Percentiles rank a stretch among this genome's conserved stretches.
Evolutionary conservation across 495 filamentous ascomycete genomes (phyloP).

Genomic region (Lasiosphaeriaceae sp.): DNA sequence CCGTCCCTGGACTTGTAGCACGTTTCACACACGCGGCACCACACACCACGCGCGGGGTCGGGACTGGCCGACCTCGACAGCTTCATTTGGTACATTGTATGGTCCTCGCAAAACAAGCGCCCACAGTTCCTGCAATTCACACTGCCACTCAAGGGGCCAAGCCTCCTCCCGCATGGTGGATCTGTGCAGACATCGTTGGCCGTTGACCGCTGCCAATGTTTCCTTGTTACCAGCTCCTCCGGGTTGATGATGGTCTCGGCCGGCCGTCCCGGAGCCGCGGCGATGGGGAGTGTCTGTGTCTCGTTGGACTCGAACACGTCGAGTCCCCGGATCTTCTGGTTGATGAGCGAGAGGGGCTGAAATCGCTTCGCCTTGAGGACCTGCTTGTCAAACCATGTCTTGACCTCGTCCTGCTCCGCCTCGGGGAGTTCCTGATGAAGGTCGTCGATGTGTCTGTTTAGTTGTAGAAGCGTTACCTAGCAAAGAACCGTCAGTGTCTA

Average conservation of each 20-base stretch:
- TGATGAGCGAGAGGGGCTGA: conserved; percentile 77
- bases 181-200: conserved; percentile 81
- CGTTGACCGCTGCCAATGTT: conserved; percentile 80
- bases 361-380: conserved; percentile 95
- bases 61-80: conserved; percentile 83
- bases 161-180: conserved; percentile 73
- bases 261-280: conserved; percentile 23
- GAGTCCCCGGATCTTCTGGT: conserved; percentile 95
- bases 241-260: conserved; percentile 60
- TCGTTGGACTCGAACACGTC: conserved; percentile 98
- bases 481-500: conserved; percentile 4
- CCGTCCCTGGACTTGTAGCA: conserved; percentile 95
- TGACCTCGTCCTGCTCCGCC: conserved; percentile 91
- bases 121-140: conserved; percentile 94
- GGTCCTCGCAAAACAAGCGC: conserved; percentile 90
- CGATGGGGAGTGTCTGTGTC: conserved; percentile 20
- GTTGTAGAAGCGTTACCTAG: conserved; percentile 82
- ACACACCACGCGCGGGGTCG: conserved; percentile 87
- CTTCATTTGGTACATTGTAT: conserved; percentile 99
- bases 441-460: conserved; percentile 96
- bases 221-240: conserved; percentile 80
- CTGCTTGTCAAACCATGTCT: conserved; percentile 96
- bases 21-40: conserved; percentile 95
- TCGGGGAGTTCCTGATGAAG: conserved; percentile 90
- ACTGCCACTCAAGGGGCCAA: conserved; percentile 74